phyloP scores from a whole-genome alignment of 352 stramenopile genomes.

The Globisporangium acanthophoron region DNA sequence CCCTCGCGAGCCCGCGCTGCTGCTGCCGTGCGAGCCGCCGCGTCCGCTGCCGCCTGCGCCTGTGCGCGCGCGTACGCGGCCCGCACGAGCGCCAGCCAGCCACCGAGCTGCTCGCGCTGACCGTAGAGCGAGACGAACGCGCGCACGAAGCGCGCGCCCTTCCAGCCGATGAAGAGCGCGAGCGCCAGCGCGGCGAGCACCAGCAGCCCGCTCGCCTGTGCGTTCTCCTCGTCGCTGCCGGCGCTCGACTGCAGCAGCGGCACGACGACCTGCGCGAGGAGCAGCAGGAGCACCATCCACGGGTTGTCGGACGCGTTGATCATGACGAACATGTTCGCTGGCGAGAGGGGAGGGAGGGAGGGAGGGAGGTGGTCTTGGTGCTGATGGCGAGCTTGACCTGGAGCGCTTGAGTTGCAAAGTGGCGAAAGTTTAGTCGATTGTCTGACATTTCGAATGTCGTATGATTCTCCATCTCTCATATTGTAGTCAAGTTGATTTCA shows the following conservation, averaged over 20 bases:
- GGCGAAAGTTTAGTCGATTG: not conserved
- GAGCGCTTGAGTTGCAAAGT: not conserved
- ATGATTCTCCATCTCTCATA: not conserved
- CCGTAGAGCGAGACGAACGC: slow-evolving; percentile 37
- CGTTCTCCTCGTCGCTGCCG: slow-evolving; percentile 37
- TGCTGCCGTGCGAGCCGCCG: slow-evolving; percentile 24
- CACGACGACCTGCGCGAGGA: slow-evolving; percentile 75
- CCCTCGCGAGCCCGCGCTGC: slow-evolving; percentile 30
- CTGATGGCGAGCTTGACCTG: not conserved
- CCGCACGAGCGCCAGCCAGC: slow-evolving; percentile 49
- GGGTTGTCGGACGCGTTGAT: slow-evolving; percentile 75
- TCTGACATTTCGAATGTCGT: too few relatives aligned
- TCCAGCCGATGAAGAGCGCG: slow-evolving; percentile 46
- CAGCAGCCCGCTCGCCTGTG: slow-evolving; percentile 44
- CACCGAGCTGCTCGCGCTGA: slow-evolving; percentile 9
- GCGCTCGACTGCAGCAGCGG: slow-evolving; percentile 70
- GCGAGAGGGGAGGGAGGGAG: slow-evolving; percentile 14
- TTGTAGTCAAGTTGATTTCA: not conserved
- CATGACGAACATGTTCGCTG: slow-evolving; percentile 63
- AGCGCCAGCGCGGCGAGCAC: slow-evolving; percentile 54
- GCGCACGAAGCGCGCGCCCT: slow-evolving; percentile 49
- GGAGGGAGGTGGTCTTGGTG: not conserved
- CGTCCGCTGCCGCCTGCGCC: slow-evolving; percentile 24
- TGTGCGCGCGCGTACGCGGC: slow-evolving; percentile 38
- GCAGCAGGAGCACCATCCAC: slow-evolving; percentile 70